Percentiles rank a stretch among this genome's conserved stretches.
These are phyloP conservation scores for Bruguiera parviflora DNA, from an alignment of 345 rosid genomes.

Conservation along the genomic window DNA sequence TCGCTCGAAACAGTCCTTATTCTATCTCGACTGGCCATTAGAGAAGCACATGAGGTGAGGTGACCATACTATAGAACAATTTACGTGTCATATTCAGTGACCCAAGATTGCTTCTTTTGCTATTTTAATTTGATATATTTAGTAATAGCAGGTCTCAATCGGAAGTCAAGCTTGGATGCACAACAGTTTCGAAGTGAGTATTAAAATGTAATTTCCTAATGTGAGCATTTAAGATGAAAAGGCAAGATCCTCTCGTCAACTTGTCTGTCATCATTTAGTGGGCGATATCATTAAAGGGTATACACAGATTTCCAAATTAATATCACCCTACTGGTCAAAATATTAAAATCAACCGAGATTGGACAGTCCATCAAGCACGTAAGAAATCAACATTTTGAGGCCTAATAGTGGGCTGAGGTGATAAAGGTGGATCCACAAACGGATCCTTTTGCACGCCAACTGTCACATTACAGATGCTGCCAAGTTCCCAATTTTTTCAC, in stretches of 20 bases:
- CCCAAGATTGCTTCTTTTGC: neutral
- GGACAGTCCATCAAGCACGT: too few species aligned
- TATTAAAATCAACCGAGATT: neutral
- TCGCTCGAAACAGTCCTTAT: neutral
- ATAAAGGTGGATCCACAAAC: neutral
- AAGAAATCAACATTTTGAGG: too few species aligned
- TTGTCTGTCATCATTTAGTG: slow-evolving; percentile 19
- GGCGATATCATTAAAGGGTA: slow-evolving; percentile 19
- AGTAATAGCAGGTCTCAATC: neutral
- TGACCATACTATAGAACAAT: neutral
- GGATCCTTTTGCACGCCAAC: slow-evolving; percentile 1
- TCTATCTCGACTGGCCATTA: neutral
- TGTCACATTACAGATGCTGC: neutral
- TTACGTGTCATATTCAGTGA: neutral
- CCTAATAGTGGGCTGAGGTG: too few species aligned
- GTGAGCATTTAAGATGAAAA: neutral
- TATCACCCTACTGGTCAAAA: slow-evolving; percentile 24
- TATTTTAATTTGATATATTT: neutral
- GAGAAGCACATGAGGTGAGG: neutral
- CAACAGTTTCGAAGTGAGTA: neutral
- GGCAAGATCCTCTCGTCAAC: slow-evolving; percentile 7
- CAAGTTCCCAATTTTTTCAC: neutral
- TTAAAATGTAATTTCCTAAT: neutral
- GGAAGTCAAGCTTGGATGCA: slow-evolving; percentile 4
- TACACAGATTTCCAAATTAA: slow-evolving; percentile 27